Conservation (phyloP, 768 basidiomycete genomes). For the Gloeophyllum trabeum region DNA sequence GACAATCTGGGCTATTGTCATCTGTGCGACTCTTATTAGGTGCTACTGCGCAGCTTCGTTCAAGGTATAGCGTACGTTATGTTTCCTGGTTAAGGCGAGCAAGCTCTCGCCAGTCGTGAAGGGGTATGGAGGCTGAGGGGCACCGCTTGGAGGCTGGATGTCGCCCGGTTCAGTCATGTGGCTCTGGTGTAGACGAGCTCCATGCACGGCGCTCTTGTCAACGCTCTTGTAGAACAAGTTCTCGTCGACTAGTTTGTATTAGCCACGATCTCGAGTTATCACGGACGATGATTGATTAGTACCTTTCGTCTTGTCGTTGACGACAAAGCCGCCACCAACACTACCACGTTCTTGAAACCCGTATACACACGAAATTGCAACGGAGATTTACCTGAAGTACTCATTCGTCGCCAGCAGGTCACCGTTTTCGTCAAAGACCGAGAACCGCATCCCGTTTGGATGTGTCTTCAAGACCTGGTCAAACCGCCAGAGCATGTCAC, state of each 20-base stretch:
- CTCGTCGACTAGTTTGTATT: constrained; percentile 59
- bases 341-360: constrained; percentile 18
- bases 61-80: constrained; percentile 54
- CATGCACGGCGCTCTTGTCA: constrained; percentile 71
- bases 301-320: constrained; percentile 91
- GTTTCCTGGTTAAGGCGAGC: constrained; percentile 61
- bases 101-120: constrained; percentile 72
- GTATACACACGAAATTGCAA: neutral
- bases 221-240: constrained; percentile 93
- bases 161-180: constrained; percentile 29
- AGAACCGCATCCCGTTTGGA: constrained; percentile 91
- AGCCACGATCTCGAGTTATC: too few species aligned
- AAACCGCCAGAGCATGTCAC: constrained; percentile 90
- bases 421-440: constrained; percentile 71
- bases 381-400: constrained; percentile 55
- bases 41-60: neutral
- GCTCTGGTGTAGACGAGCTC: constrained; percentile 63
- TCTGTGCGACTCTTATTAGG: constrained; percentile 26
- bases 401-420: constrained; percentile 88
- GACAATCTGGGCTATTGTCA: constrained; percentile 90
- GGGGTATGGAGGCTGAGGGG: constrained; percentile 68
- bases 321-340: constrained; percentile 91
- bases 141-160: constrained; percentile 12
- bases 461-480: constrained; percentile 83
- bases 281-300: too few species aligned